These are phyloP conservation scores for Rhizophagus prolifer DNA, from an alignment of 192 early-diverging fungal genomes.

Conservation along the genomic window DNA sequence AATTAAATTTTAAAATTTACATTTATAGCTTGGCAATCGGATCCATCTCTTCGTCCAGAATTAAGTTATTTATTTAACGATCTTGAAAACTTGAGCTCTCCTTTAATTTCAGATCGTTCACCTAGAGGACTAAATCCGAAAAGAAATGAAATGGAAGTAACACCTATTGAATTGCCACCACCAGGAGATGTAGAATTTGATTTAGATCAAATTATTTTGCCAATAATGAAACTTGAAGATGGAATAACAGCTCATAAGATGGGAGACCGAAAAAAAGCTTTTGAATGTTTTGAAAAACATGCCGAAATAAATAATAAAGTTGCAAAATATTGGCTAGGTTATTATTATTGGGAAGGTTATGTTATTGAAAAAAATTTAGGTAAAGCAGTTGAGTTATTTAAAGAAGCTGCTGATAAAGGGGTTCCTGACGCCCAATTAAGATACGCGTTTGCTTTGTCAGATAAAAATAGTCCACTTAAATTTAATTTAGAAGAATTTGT, in stretches of 20 bases:
- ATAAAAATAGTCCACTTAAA: constrained; percentile 9
- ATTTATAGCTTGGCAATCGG: no score
- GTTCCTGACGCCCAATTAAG: background rate
- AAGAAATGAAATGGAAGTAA: background rate
- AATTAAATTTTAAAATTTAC: no score
- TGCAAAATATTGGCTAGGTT: background rate
- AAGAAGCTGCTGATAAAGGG: background rate
- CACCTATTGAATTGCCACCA: no score
- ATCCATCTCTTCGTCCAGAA: no score
- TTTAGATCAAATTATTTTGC: background rate
- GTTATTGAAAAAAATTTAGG: background rate
- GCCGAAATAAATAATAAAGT: background rate
- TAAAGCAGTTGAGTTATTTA: background rate
- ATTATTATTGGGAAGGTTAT: background rate
- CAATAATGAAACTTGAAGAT: background rate
- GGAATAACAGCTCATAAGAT: background rate
- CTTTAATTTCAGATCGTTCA: no score
- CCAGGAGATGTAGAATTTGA: background rate
- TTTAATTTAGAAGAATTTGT: background rate
- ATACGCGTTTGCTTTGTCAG: background rate
- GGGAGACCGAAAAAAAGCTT: background rate
- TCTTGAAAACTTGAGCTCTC: no score
- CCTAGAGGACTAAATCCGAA: background rate
- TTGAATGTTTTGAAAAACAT: background rate
- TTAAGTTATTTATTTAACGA: no score